Conservation (phyloP, 192 early-diverging fungal genomes). For the Hyaloraphidium curvatum region DNA sequence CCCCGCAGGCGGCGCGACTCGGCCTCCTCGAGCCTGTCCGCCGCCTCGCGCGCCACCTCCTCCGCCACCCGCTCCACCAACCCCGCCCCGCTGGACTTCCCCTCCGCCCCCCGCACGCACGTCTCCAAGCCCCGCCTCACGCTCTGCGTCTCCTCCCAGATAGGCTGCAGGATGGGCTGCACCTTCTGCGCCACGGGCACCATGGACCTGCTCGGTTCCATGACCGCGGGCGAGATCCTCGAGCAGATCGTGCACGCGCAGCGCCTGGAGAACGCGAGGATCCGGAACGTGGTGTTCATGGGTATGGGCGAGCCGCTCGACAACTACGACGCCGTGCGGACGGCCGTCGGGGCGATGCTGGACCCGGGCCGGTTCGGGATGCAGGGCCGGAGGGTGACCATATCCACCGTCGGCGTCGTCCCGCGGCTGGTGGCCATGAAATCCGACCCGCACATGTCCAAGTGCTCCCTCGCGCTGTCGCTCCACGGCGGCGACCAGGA, state of each 20-base stretch:
- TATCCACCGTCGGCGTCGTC: constrained; percentile 35
- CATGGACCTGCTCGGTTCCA: constrained; percentile 54
- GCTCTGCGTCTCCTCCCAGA: constrained; percentile 61
- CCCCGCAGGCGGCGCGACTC: too few species aligned
- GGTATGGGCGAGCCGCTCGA: constrained; percentile 40
- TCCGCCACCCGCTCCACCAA: not conserved
- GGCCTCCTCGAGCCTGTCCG: not conserved
- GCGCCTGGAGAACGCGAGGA: constrained; percentile 9
- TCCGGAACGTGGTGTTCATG: constrained; percentile 30
- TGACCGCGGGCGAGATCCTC: constrained; percentile 46
- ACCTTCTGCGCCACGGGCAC: constrained; percentile 85
- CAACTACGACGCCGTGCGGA: constrained; percentile 25
- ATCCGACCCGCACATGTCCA: constrained; percentile 10
- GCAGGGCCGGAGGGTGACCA: constrained; percentile 9
- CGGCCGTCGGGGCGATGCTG: constrained; percentile 24
- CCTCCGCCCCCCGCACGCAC: not conserved
- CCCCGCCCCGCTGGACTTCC: not conserved
- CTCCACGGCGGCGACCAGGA: constrained; percentile 32
- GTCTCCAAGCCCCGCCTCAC: constrained; percentile 16
- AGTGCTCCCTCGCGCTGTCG: constrained; percentile 29
- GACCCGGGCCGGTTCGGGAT: constrained; percentile 14
- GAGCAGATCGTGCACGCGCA: constrained; percentile 21
- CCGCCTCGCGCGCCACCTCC: not conserved
- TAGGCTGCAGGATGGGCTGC: constrained; percentile 72
- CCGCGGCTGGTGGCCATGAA: constrained; percentile 23